Conservation (phyloP, 2,329 filamentous ascomycete genomes). For the Botrytis medusae region DNA sequence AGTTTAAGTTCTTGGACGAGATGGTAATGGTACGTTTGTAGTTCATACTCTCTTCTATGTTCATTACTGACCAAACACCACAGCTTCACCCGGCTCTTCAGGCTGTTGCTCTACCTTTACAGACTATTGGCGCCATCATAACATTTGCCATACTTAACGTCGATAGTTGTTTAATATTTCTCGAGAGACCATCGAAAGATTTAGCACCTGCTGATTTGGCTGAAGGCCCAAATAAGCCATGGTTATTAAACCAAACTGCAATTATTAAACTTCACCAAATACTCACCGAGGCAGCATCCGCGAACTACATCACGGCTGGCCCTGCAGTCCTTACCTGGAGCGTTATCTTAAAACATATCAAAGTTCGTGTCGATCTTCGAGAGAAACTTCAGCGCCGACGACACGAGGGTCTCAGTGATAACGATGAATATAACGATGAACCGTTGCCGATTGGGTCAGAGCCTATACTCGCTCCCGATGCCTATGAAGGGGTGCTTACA, state of each 20-base stretch:
- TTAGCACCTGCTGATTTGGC: conserved; percentile 27
- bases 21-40: conserved; percentile 51
- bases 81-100: conserved; percentile 34
- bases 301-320: conserved; percentile 60
- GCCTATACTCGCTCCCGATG: conserved; percentile 43
- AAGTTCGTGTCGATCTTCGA: conserved; percentile 17
- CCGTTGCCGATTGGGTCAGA: conserved; percentile 45
- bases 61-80: conserved; percentile 18
- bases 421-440: conserved; percentile 48
- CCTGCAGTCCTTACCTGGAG: conserved; percentile 82
- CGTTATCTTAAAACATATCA: conserved; percentile 68
- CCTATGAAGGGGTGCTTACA: conserved; percentile 49
- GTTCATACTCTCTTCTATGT: neutral
- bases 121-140: conserved; percentile 67
- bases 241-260: conserved; percentile 67
- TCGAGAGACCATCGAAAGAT: conserved; percentile 41
- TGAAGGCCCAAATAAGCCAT: conserved; percentile 50
- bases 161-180: conserved; percentile 30
- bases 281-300: conserved; percentile 57
- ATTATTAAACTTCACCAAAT: conserved; percentile 72
- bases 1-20: conserved; percentile 67
- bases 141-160: conserved; percentile 70
- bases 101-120: conserved; percentile 59
- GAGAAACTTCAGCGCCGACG: conserved; percentile 18
- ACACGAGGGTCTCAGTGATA: conserved; percentile 13